Base-by-base conservation (phyloP, 306 rosid species). In the Prunus salicina region DNA sequence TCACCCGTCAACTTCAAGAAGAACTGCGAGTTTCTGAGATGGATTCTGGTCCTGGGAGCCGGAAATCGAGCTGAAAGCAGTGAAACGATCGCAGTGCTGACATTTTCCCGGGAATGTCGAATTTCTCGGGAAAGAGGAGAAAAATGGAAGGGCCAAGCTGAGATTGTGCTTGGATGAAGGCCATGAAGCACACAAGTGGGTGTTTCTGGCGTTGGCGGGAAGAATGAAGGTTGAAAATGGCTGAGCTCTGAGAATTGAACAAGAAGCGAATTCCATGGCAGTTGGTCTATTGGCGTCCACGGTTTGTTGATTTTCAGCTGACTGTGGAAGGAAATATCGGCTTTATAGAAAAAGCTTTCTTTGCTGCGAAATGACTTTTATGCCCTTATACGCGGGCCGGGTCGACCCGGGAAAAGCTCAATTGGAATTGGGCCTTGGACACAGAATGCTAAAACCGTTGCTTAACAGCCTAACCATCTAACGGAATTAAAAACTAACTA, bases 1-100 rank as follows among this genome's bases (percentile, higher is more conserved):
- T 80, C 53, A 95, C 97, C 97, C 97, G 41, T 95, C 93, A 56
- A 95, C 89, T 87, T 95, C 97, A 75, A 95, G 97, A 82, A 95
- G 92, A 74, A 95, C 84, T 6, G 92, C 97, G 52, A 90, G 81
- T 73, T 89, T 76, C 72, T n/a, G 83, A 47, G 97, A 72, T 5
- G 91, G 9, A 60, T 68, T 57, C 72, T 62, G 56, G 68, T 50
- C 7, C 62, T 57, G 69, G 15, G 81, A 43, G 80, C 77, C 27
- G 73, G 90, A 83, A 25, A 75, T 52, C 3, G 88, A 84, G 86
- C 84, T 76, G 69, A 64, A 74, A 73, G 89, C 76, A 20, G 86
- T 8, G 67, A 83, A 55, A 24, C 74, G 76, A 52, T 78, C 11
- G 67, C 77, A 76, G 46, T 79, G 88, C 77, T 80, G 73, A 81